These are phyloP conservation scores for Suhomyces yuchorum DNA, from an alignment of 1,139 yeast species.

Conservation along the genomic window DNA sequence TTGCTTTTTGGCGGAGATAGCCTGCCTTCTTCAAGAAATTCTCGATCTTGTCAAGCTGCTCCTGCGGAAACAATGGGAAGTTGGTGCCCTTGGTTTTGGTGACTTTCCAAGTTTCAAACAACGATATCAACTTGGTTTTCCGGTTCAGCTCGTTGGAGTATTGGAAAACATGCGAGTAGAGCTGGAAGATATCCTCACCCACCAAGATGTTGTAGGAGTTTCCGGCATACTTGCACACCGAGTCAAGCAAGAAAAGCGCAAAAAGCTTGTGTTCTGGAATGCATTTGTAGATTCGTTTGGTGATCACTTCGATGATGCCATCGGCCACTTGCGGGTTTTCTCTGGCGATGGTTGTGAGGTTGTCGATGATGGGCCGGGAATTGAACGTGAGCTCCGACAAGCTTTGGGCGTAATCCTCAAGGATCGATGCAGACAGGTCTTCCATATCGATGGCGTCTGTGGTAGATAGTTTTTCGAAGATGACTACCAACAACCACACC, in stretches of 20 bases:
- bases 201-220: constrained; percentile 80
- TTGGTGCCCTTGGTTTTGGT: constrained; percentile 57
- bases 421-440: constrained; percentile 13
- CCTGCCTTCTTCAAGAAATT: constrained; percentile 59
- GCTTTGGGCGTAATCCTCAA: constrained; percentile 64
- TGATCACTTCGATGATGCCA: constrained; percentile 73
- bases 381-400: constrained; percentile 81
- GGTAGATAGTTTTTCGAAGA: background rate
- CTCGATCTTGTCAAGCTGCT: constrained; percentile 73
- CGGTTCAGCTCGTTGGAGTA: constrained; percentile 76
- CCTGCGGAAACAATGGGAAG: constrained; percentile 70
- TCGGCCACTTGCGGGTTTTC: constrained; percentile 79
- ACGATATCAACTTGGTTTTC: constrained; percentile 61
- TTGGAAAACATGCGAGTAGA: constrained; percentile 77
- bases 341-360: constrained; percentile 82
- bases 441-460: constrained; percentile 7
- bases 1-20: constrained; percentile 15
- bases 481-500: background rate
- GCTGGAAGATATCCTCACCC: constrained; percentile 63
- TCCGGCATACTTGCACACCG: constrained; percentile 91
- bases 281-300: constrained; percentile 54
- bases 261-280: constrained; percentile 82
- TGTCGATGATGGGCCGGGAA: constrained; percentile 86
- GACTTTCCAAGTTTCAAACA: constrained; percentile 85
- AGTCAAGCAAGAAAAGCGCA: constrained; percentile 81